Evolutionary conservation across 306 rosid species (phyloP), one percentile per base, ranked within the genome.

Genomic region (Citrullus amarus): DNA sequence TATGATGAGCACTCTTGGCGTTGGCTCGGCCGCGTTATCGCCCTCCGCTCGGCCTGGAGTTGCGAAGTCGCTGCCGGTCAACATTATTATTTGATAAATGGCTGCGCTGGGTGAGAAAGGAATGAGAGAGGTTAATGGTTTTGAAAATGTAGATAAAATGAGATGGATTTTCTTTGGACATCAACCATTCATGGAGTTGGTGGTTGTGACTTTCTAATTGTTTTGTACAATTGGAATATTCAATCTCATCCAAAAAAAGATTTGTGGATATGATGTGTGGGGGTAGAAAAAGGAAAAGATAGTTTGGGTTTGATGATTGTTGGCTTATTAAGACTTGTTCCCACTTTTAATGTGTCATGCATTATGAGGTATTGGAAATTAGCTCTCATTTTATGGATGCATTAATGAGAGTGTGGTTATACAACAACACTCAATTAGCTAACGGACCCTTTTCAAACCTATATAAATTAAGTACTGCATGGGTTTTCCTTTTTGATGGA

Each of bases 151-250:
- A 44, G 76, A 70, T 70, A 70, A 70, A 70, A 25, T 46, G 76
- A 70, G 57, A 70, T 44, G 76, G 56, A 43, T 68, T 68, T 43
- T 68, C 55, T 43, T 30, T 43, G 75, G 51, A 70, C 57, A 6
- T 44, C 39, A 70, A 8, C n/a, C 57, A 25, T 44, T 70, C 0
- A 1, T 46, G 57, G 18, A 70, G 12, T 7, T 70, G 56, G 58
- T 70, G 76, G 76, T 6, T 44, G 76, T 70, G 53, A 25, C 58
- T 70, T 70, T 70, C 20, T 48, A 48, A 48, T 70, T 22, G 76
- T 70, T 25, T 70, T 46, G 58, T 70, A 69, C 0, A 48, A 20
- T 25, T 20, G 56, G 6, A 70, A 46, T 70, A 28, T 43, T n/a
- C 2, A 20, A 22, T 25, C 76, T 13, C 28, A 70, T 70, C 39